phyloP scores from a whole-genome alignment of 495 filamentous ascomycete species.

The Viridothelium virens region DNA sequence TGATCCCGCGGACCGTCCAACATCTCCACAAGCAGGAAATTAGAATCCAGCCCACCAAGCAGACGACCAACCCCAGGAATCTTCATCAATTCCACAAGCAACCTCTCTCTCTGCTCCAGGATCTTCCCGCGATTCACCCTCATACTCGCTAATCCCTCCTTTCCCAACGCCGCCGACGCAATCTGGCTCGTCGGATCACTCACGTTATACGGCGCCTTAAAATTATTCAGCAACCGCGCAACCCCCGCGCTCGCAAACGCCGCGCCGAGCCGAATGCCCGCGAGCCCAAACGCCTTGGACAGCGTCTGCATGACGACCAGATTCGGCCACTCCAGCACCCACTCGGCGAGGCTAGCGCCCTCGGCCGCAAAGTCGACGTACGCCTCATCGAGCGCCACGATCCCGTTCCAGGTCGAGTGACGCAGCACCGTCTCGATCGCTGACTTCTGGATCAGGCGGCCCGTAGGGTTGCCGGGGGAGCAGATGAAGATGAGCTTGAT shows the following conservation, averaged over 20 bases:
- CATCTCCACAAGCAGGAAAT: conserved; percentile 87
- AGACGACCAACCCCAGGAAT: conserved; percentile 75
- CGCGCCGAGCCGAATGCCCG: conserved; percentile 73
- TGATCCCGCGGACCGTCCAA: conserved; percentile 50
- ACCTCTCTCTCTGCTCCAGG: conserved; percentile 63
- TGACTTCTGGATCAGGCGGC: conserved; percentile 63
- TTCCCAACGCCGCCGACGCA: conserved; percentile 61
- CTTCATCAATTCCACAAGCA: conserved; percentile 64
- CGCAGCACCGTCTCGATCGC: conserved; percentile 66
- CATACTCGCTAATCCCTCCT: conserved; percentile 64
- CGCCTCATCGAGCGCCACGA: conserved; percentile 89
- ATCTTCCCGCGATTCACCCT: conserved; percentile 55
- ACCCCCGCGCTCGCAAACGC: conserved; percentile 54
- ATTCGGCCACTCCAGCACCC: conserved; percentile 90
- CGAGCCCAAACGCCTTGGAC: conserved; percentile 91
- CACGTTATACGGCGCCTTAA: conserved; percentile 96
- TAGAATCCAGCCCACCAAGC: conserved; percentile 69
- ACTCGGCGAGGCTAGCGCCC: conserved; percentile 77
- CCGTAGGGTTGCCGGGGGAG: conserved; percentile 92
- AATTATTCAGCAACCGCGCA: conserved; percentile 66
- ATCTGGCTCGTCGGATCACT: conserved; percentile 77
- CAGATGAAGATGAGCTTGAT: conserved; percentile 90
- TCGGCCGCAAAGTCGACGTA: conserved; percentile 90
- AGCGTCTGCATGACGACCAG: conserved; percentile 96
- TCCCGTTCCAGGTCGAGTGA: conserved; percentile 90